These are phyloP conservation scores for Hevea brasiliensis DNA, from an alignment of 345 rosid species.

Conservation along the genomic window DNA sequence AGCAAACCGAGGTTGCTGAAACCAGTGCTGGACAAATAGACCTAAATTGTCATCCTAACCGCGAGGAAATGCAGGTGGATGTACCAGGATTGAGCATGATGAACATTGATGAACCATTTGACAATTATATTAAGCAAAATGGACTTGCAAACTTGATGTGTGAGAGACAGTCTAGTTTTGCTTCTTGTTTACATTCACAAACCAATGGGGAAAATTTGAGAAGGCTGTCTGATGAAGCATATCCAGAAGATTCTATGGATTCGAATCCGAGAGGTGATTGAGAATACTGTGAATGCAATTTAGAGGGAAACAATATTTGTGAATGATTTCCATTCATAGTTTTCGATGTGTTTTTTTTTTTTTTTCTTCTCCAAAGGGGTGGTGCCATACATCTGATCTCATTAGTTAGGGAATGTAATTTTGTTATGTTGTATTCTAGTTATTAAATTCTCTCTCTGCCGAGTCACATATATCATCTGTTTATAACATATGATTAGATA, in stretches of 20 bases:
- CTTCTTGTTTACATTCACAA: conserved; percentile 25
- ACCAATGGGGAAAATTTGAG: conserved; percentile 29
- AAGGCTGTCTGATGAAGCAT: conserved; percentile 40
- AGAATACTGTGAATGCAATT: conserved; percentile 9
- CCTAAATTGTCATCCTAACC: conserved; percentile 52
- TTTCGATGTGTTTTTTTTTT: not conserved
- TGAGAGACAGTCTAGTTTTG: conserved; percentile 30
- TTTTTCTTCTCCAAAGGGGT: conserved; percentile 5
- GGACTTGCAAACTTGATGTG: conserved; percentile 21
- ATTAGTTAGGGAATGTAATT: conserved; percentile 11
- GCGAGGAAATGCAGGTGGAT: conserved; percentile 40
- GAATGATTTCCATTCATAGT: not conserved
- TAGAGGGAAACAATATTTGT: conserved; percentile 1
- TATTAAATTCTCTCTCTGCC: no score
- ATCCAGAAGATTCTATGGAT: conserved; percentile 36
- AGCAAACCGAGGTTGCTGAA: conserved; percentile 39
- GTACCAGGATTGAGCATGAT: conserved; percentile 22
- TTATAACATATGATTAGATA: no score
- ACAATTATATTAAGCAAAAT: conserved; percentile 27
- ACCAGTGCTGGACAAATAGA: conserved; percentile 47
- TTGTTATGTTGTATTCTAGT: no score
- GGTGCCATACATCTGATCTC: conserved; percentile 3
- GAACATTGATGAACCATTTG: conserved; percentile 31
- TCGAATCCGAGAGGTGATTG: conserved; percentile 29
- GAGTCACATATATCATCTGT: no score